Evolutionary conservation across 805 yeast species (phyloP).

Genomic region (Saccharomyces cerevisiae): DNA sequence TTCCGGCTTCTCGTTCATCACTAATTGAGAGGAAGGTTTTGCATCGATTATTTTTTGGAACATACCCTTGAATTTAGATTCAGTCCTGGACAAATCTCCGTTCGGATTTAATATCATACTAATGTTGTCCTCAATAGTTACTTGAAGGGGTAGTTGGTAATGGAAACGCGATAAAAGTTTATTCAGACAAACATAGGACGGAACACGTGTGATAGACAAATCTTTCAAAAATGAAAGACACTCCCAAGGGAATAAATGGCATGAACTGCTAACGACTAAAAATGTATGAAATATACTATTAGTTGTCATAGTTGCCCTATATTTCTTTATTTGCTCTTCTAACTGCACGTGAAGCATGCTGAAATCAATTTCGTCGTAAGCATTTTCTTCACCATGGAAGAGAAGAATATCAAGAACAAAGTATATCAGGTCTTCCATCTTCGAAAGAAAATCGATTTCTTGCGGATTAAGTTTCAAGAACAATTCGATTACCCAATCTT

Average conservation of each 20-base stretch:
- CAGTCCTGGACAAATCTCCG: constrained; percentile 65
- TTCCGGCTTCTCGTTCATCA: constrained; percentile 46
- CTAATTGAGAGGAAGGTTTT: constrained; percentile 42
- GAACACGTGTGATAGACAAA: constrained; percentile 64
- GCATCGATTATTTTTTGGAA: constrained; percentile 30
- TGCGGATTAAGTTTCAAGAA: constrained; percentile 39
- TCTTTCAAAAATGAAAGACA: constrained; percentile 49
- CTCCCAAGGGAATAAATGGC: constrained; percentile 88
- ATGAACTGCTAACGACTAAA: constrained; percentile 56
- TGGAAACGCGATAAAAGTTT: constrained; percentile 26
- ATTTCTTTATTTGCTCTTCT: constrained; percentile 38
- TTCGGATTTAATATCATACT: constrained; percentile 75
- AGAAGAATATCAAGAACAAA: constrained; percentile 52
- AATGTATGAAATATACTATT: constrained; percentile 44
- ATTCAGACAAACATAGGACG: constrained; percentile 46
- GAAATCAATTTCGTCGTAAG: constrained; percentile 58
- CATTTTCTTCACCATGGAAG: constrained; percentile 56
- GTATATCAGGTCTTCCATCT: constrained; percentile 55
- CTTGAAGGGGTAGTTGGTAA: constrained; percentile 7
- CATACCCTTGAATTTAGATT: constrained; percentile 41
- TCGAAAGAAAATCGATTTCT: constrained; percentile 22
- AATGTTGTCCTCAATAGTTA: constrained; percentile 31
- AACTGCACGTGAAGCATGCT: constrained; percentile 46
- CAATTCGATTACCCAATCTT: constrained; percentile 41
- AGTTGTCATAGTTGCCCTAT: constrained; percentile 11